phyloP scores from a whole-genome alignment of 1,284 basidiomycete species.

The Singerocomus inundabilis region DNA sequence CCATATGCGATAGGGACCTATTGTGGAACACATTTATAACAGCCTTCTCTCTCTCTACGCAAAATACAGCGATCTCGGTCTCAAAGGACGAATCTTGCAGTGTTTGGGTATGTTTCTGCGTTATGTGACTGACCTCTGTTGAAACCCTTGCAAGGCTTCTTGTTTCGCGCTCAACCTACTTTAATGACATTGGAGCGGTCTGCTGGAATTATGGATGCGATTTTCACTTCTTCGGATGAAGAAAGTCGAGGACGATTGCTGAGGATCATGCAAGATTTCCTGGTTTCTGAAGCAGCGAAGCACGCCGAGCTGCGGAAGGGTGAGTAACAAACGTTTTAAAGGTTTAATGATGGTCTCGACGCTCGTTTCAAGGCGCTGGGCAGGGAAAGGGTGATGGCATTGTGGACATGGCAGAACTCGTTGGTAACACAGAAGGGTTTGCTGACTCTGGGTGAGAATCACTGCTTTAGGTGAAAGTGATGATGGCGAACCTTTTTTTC shows the following conservation, averaged over 20 bases:
- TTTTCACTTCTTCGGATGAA: slow-evolving; percentile 71
- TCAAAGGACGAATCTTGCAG: slow-evolving; percentile 70
- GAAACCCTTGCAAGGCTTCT: slow-evolving; percentile 54
- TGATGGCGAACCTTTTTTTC: not conserved
- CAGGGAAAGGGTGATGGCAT: slow-evolving; percentile 47
- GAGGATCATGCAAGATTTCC: slow-evolving; percentile 88
- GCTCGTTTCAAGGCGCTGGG: slow-evolving; percentile 25
- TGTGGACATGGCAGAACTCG: slow-evolving; percentile 87
- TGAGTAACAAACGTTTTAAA: slow-evolving; percentile 19
- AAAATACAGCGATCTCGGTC: slow-evolving; percentile 50
- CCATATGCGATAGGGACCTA: slow-evolving; percentile 50
- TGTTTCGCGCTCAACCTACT: slow-evolving; percentile 90
- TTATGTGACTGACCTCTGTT: not conserved
- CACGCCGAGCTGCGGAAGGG: slow-evolving; percentile 68
- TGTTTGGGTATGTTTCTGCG: slow-evolving; percentile 64
- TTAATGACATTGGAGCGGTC: slow-evolving; percentile 82
- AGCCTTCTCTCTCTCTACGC: slow-evolving; percentile 71
- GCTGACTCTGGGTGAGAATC: slow-evolving; percentile 84
- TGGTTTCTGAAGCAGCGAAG: slow-evolving; percentile 78
- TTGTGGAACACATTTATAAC: slow-evolving; percentile 81
- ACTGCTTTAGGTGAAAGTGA: not conserved
- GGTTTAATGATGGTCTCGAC: slow-evolving; percentile 3
- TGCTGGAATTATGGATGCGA: slow-evolving; percentile 83
- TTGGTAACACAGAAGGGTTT: slow-evolving; percentile 92
- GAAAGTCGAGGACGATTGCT: slow-evolving; percentile 75